A percentile compares a stretch with the other conserved stretches of the same genome.
Conservation (phyloP, 495 filamentous ascomycete genomes). For the Xylaria venustula region DNA sequence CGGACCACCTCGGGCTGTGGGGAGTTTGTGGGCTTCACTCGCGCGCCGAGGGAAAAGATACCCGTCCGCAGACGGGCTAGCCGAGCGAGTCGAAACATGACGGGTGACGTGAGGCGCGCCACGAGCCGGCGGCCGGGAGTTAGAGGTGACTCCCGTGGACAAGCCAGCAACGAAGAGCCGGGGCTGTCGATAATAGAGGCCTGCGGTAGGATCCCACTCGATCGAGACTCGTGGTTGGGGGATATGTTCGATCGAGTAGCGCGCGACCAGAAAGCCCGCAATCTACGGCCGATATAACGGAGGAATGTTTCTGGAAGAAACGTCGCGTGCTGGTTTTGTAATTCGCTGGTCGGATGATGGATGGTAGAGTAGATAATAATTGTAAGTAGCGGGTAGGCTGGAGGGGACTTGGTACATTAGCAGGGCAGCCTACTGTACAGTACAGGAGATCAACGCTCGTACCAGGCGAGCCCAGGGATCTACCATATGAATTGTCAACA, state of each 20-base stretch:
- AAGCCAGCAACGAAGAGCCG: background rate
- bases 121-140: slow-evolving; percentile 33
- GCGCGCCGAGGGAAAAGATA: slow-evolving; percentile 13
- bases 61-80: slow-evolving; percentile 16
- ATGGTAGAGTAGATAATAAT: too few relatives aligned
- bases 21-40: slow-evolving; percentile 8
- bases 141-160: background rate
- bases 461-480: too few relatives aligned
- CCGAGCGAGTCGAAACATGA: slow-evolving; percentile 39
- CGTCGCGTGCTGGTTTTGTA: background rate
- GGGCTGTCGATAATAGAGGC: background rate
- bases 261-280: background rate
- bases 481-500: too few relatives aligned
- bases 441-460: too few relatives aligned
- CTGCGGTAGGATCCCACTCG: background rate
- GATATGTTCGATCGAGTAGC: background rate
- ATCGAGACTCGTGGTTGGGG: background rate
- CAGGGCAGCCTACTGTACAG: too few relatives aligned
- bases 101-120: slow-evolving; percentile 33
- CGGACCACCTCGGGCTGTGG: slow-evolving; percentile 13
- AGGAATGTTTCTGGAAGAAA: background rate
- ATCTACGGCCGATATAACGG: background rate
- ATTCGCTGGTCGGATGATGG: background rate
- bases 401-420: background rate
- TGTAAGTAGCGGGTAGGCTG: too few relatives aligned